Base-by-base conservation (phyloP, 257 asterid species). In the Cruciata laevipes region DNA sequence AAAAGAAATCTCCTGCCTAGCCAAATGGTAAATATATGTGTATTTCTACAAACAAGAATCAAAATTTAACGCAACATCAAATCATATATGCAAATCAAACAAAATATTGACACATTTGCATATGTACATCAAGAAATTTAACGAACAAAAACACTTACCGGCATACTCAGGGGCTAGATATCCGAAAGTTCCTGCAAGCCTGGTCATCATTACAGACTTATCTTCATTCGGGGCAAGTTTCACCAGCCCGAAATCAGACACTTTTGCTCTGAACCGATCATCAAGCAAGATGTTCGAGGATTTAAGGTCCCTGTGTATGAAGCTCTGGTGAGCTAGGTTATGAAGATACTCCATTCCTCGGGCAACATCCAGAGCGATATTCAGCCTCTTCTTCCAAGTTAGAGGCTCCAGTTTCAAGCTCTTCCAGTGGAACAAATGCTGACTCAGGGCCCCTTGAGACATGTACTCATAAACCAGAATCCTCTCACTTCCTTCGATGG, bases 111-210 rank as follows among this genome's bases (percentile, higher is more conserved):
- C 6, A 11, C 51, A 42, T 16, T 47, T 47, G n/a, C 32, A 16
- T 13, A n/a, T 56, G 21, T 31, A 44, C 30, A 77, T 20, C 51
- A 63, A 53, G 30, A 69, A 31, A 13, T 12, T 55, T 56, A 13
- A 32, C 59, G 52, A 3, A 30, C 1, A 20, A 7, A 65, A 69
- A 23, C 14, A 25, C 70, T 81, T 78, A 91, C 97, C 96, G 6
- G 96, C 97, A 76, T 91, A 91, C 75, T 91, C 96, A 32, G 97
- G 97, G 3, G 97, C 97, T 2, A 88, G 87, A 78, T 90, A 90
- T 21, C 97, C 96, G 38, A 90, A 90, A 60, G 97, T 90, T 32
- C 97, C 97, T 1, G 98, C 98, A 4, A 91, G 91, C 59, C 92
- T 84, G 5, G 98, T 91, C 69, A 82, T 85, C 33, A 47, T 47